Evolutionary conservation across 2,329 filamentous ascomycete genomes (phyloP), one percentile per base, ranked within the genome.

Genomic region (Neoarthrinium moseri): DNA sequence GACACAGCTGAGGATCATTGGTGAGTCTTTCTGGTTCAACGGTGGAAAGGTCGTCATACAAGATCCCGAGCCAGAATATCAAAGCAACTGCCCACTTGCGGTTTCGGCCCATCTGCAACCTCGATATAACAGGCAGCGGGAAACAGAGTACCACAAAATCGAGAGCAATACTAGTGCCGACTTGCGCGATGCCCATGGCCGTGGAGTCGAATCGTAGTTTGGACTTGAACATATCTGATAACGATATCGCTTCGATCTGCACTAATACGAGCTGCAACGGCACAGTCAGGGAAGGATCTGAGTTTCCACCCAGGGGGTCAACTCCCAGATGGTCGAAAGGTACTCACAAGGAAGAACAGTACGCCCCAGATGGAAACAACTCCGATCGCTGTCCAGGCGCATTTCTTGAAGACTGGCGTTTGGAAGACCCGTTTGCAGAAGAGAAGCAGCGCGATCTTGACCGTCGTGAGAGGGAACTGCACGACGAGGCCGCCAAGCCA

Each of bases 401-500:
- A 33, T 15, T 15, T 33, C 3, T 13, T 17, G 10, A 33, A 33
- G 3, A 8, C 18, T 7, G 5, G n/a, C 3, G n/a, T 39, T 2
- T 15, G 1, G 20, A 53, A 53, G 2, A 50, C 21, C 3, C 49
- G 40, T 24, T 48, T 48, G 24, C 51, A 53, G 23, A 50, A 53
- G 7, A 53, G 40, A 6, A 53, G 30, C 6, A 53, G 42, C 11
- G 44, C 22, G 4, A 53, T 53, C 22, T 51, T 53, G 10, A 53
- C 51, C 3, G 34, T 5, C 2, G 49, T 35, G 11, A 53, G 21
- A 6, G 51, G 21, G 4, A 42, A 15, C 4, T 15, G 29, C 36
- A n/a, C 15, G 4, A 38, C 2, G 17, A 34, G 13, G 26, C 15
- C 22, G 38, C 6, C 5, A 29, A 46, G 17, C 40, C 27, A 26